Percentiles rank a stretch among this genome's conserved stretches.
Evolutionary conservation across 169 alveolate genomes (phyloP).

Genomic region (Plasmodium gallinaceum): DNA sequence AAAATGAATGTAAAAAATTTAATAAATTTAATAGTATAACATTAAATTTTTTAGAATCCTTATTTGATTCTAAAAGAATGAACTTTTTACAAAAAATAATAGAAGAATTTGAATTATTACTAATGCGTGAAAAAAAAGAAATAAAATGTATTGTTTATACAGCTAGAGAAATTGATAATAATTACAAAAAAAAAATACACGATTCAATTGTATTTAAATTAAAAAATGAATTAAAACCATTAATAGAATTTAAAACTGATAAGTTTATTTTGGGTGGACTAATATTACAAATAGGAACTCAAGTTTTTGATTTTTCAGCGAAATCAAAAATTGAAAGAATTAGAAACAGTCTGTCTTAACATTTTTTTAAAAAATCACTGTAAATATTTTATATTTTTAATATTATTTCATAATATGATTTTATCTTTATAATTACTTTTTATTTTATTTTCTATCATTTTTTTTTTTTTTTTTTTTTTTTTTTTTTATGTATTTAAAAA

Average conservation of each 20-base stretch:
- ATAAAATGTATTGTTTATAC: slow-evolving; percentile 70
- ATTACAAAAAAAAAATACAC: slow-evolving; percentile 38
- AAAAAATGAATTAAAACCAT: slow-evolving; percentile 56
- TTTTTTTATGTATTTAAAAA: too few relatives aligned
- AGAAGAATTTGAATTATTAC: slow-evolving; percentile 64
- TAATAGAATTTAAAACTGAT: slow-evolving; percentile 54
- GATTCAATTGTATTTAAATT: slow-evolving; percentile 47
- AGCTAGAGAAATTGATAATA: slow-evolving; percentile 54
- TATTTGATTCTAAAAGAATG: slow-evolving; percentile 72
- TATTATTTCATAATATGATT: too few relatives aligned
- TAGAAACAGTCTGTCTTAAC: slow-evolving; percentile 32
- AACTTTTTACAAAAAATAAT: slow-evolving; percentile 45
- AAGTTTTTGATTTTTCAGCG: slow-evolving; percentile 72
- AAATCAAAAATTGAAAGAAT: slow-evolving; percentile 69
- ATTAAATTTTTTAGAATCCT: slow-evolving; percentile 47
- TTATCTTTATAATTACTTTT: too few relatives aligned
- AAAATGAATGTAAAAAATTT: slow-evolving; percentile 60
- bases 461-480: too few relatives aligned
- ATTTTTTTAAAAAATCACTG: not conserved
- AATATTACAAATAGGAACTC: slow-evolving; percentile 65
- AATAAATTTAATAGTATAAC: slow-evolving; percentile 47
- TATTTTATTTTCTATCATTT: too few relatives aligned
- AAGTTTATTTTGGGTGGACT: slow-evolving; percentile 59
- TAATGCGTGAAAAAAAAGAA: slow-evolving; percentile 68
- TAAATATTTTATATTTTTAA: not conserved